Conservation (phyloP, 352 stramenopile species). For the Phytophthora cryptogea region DNA sequence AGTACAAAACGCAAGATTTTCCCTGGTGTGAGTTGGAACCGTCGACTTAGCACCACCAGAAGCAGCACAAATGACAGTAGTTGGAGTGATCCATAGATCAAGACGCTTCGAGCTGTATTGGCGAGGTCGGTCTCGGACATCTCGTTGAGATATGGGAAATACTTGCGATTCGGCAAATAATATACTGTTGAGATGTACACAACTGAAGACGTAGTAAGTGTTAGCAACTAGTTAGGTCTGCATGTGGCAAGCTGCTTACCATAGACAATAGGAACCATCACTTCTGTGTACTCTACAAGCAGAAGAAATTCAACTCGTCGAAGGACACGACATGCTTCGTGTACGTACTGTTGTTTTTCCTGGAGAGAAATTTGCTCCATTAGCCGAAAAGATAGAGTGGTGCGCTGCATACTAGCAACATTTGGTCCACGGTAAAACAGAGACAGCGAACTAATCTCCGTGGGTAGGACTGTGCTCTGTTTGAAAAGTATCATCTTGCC, state of each 20-base stretch:
- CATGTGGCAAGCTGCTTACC: slow-evolving; percentile 9
- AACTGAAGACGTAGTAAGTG: background rate
- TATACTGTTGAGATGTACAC: slow-evolving; percentile 40
- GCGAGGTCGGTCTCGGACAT: slow-evolving; percentile 19
- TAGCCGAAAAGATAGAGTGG: background rate
- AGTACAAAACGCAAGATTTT: slow-evolving; percentile 18
- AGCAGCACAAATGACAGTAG: slow-evolving; percentile 38
- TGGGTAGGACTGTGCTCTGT: slow-evolving; percentile 4
- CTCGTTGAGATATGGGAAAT: slow-evolving; percentile 21
- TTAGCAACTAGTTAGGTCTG: background rate
- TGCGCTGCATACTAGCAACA: background rate
- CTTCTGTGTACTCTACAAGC: slow-evolving; percentile 41
- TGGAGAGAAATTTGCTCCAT: slow-evolving; percentile 12
- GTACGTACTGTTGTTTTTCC: slow-evolving; percentile 25
- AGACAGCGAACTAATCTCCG: background rate
- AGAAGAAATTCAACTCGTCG: slow-evolving; percentile 39
- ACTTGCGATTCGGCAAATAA: slow-evolving; percentile 33
- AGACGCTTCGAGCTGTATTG: slow-evolving; percentile 23
- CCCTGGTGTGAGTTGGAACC: slow-evolving; percentile 31
- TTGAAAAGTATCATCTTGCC: slow-evolving; percentile 5
- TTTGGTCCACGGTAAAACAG: slow-evolving; percentile 1
- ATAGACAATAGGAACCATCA: slow-evolving; percentile 41
- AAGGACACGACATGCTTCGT: slow-evolving; percentile 36
- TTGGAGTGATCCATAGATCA: slow-evolving; percentile 35
- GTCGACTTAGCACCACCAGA: slow-evolving; percentile 14